These are phyloP conservation scores for Coprinopsis marcescibilis DNA, from an alignment of 768 basidiomycete species.

Conservation along the genomic window DNA sequence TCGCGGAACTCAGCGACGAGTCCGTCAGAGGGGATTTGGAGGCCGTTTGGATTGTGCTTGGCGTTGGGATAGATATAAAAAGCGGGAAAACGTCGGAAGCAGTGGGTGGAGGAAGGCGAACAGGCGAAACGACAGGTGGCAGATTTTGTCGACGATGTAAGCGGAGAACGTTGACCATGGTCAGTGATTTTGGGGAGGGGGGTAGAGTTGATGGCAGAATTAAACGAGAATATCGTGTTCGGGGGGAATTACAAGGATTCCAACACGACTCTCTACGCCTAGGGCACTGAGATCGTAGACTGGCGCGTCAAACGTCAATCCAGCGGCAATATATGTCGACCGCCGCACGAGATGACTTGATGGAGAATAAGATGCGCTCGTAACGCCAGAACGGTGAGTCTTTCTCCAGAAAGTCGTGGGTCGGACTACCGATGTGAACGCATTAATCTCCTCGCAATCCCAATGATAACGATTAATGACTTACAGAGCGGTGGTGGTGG, in stretches of 20 bases:
- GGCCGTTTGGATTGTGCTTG: neutral
- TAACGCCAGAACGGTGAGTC: conserved; percentile 65
- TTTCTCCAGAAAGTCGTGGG: conserved; percentile 80
- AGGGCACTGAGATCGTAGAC: conserved; percentile 56
- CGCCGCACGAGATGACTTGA: conserved; percentile 69
- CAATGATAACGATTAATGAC: conserved; percentile 27
- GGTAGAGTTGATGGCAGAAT: neutral
- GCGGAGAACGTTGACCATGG: neutral
- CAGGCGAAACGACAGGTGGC: neutral
- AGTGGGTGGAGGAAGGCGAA: conserved; percentile 6
- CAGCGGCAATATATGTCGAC: conserved; percentile 75
- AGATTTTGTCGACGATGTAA: neutral
- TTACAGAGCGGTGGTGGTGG: conserved; percentile 64
- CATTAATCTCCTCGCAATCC: neutral
- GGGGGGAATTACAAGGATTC: conserved; percentile 40
- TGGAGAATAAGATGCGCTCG: conserved; percentile 66
- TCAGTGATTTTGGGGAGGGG: neutral
- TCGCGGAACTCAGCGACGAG: conserved; percentile 5
- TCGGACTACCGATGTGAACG: conserved; percentile 44
- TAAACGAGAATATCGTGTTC: conserved; percentile 27
- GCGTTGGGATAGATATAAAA: neutral
- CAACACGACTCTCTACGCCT: conserved; percentile 53
- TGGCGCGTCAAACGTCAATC: conserved; percentile 61
- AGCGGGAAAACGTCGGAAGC: neutral
- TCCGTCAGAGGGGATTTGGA: neutral